A percentile compares a stretch with the other conserved stretches of the same genome.
Evolutionary conservation across 1,284 basidiomycete genomes (phyloP).

Genomic region (Sporisorium graminicola): DNA sequence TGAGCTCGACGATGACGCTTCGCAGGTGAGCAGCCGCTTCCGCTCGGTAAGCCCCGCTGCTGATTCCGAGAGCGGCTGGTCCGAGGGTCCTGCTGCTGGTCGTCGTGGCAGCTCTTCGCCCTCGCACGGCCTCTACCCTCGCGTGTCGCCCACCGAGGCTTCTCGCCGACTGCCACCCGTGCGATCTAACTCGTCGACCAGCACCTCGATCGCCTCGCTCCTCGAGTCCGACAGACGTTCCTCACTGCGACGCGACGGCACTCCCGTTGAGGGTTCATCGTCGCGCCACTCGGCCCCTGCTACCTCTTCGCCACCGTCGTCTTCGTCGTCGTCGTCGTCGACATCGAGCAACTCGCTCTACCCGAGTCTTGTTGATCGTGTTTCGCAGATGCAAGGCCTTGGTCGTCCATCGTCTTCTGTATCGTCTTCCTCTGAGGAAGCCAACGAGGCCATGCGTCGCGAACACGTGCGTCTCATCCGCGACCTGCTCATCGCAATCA

Average conservation of each 20-base stretch:
- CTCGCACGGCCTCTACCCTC: constrained; percentile 50
- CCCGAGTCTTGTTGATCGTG: constrained; percentile 46
- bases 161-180: constrained; percentile 39
- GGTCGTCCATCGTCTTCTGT: constrained; percentile 17
- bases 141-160: constrained; percentile 36
- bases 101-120: constrained; percentile 39
- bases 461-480: constrained; percentile 55
- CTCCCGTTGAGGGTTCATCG: constrained; percentile 1
- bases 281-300: constrained; percentile 31
- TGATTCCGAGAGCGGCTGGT: constrained; percentile 37
- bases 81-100: constrained; percentile 14
- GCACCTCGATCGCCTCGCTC: constrained; percentile 46
- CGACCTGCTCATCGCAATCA: constrained; percentile 59
- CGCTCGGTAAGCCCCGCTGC: constrained; percentile 41
- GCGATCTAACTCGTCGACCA: constrained; percentile 31
- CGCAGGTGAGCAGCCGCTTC: constrained; percentile 22
- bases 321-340: constrained; percentile 18
- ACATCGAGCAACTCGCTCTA: constrained; percentile 35
- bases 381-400: constrained; percentile 48
- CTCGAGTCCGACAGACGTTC: constrained; percentile 25
- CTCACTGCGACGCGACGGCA: constrained; percentile 26
- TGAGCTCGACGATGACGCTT: constrained; percentile 24
- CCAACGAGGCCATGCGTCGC: constrained; percentile 28
- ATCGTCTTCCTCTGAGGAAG: constrained; percentile 8
- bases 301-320: constrained; percentile 14